phyloP scores from a whole-genome alignment of 129 eudicot genomes.

The Tagetes erecta region DNA sequence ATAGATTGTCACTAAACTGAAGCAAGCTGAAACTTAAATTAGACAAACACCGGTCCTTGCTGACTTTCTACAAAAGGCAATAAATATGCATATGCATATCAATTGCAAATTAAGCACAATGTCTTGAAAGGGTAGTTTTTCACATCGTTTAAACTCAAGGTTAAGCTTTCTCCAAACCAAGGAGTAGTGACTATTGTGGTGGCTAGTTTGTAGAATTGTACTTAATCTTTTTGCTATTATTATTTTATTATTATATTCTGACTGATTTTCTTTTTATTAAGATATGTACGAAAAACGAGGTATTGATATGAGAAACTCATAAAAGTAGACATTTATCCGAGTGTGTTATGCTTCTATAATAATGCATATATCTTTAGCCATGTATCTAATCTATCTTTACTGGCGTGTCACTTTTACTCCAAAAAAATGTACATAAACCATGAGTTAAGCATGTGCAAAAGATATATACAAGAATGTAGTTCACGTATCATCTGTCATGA shows the following conservation, averaged over 20 bases:
- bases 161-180: constrained; percentile 8
- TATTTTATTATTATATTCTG: neutral
- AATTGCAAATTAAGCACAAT: constrained; percentile 17
- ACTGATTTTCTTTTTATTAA: constrained; percentile 8
- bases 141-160: neutral
- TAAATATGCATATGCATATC: constrained; percentile 2
- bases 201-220: constrained; percentile 9
- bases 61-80: neutral
- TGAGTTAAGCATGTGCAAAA: too few species aligned
- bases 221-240: neutral
- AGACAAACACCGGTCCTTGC: neutral
- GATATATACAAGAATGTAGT: too few species aligned
- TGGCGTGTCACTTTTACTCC: too few species aligned
- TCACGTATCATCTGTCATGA: too few species aligned
- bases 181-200: neutral
- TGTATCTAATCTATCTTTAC: too few species aligned
- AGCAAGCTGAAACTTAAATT: neutral
- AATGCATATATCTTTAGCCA: too few species aligned
- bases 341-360: too few species aligned
- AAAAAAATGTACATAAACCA: too few species aligned
- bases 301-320: neutral
- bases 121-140: constrained; percentile 4
- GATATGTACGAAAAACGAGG: neutral
- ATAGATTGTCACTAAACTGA: neutral
- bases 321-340: too few species aligned